Evolutionary conservation across 805 yeast species (phyloP), one percentile per base, ranked within the genome.

Genomic region (Debaryomyces tyrocola): DNA sequence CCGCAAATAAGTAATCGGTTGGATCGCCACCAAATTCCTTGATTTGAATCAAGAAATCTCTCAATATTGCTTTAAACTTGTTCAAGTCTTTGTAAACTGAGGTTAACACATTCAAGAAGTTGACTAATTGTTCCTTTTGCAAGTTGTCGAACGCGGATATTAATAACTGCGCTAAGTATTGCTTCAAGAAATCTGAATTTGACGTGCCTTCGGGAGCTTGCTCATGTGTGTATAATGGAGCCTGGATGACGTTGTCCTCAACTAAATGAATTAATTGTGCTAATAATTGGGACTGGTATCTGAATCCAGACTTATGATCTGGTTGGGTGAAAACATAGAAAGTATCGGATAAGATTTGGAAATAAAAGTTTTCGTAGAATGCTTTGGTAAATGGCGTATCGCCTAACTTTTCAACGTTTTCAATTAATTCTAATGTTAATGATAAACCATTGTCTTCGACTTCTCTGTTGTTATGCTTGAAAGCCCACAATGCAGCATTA

Each of bases 401-500:
- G 4, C 90, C 90, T 53, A 88, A 73, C 44, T 78, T 81, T 53
- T 90, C 92, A 55, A 94, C 91, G 64, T 94, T 94, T 55, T 81
- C 83, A 49, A 92, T 76, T 51, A 94, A 75, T 61, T 92, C 97
- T 47, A 86, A 76, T 29, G 94, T 88, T 53, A 94, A 77, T 34
- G 85, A 80, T 56, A 94, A 79, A 21, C 99, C 99, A 45, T 85
- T 85, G 52, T 86, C 91, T 67, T 94, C 99, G 46, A 94, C 97
- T 46, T 92, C 98, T 66, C 98, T 83, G 68, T 94, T 91, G 61
- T 91, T 94, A 67, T 94, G 99, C 69, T 94, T 92, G 67, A 94
- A 88, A 0, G 98, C 97, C 99, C 99, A 94, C 60, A 94, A 75
- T 39, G 96, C 91, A 2, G 98, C 96, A 69, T 90, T 92, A 49